A percentile compares a stretch with the other conserved stretches of the same genome.
Evolutionary conservation across 768 basidiomycete species (phyloP).

Genomic region (Xerocomus spinulosus): DNA sequence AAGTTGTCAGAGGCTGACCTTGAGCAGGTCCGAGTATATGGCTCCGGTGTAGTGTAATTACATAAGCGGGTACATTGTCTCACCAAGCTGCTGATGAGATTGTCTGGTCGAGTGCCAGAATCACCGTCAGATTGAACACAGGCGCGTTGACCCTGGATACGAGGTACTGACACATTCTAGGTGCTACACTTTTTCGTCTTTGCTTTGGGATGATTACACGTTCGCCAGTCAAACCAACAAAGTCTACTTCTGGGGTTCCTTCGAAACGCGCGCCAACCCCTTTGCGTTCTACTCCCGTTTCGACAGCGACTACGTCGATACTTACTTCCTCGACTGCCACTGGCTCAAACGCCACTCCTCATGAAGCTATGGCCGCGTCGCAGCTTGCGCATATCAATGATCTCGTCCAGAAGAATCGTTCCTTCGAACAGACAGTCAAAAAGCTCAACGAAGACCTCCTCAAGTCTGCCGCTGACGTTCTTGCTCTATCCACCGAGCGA

Average conservation of each 20-base stretch:
- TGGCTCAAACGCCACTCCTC: constrained; percentile 30
- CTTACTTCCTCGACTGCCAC: constrained; percentile 27
- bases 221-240: constrained; percentile 24
- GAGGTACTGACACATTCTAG: constrained; percentile 1
- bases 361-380: constrained; percentile 51
- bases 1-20: constrained; percentile 48
- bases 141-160: constrained; percentile 1
- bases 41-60: constrained; percentile 5
- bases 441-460: constrained; percentile 49
- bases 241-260: constrained; percentile 6
- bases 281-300: constrained; percentile 14
- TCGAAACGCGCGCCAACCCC: constrained; percentile 20
- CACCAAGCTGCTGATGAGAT: constrained; percentile 9
- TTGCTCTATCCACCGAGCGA: constrained; percentile 41
- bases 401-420: constrained; percentile 63
- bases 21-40: too few relatives aligned
- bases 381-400: constrained; percentile 70
- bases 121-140: neutral
- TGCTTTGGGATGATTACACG: constrained; percentile 24
- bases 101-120: neutral
- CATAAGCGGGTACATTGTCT: constrained; percentile 10
- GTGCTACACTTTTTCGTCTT: neutral
- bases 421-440: constrained; percentile 56
- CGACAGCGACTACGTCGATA: constrained; percentile 23
- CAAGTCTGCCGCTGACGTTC: constrained; percentile 26